Percentiles rank a stretch among this genome's conserved stretches.
These are phyloP conservation scores for Pleoardoris graminearum DNA, from an alignment of 2,329 filamentous ascomycete species.

Conservation along the genomic window DNA sequence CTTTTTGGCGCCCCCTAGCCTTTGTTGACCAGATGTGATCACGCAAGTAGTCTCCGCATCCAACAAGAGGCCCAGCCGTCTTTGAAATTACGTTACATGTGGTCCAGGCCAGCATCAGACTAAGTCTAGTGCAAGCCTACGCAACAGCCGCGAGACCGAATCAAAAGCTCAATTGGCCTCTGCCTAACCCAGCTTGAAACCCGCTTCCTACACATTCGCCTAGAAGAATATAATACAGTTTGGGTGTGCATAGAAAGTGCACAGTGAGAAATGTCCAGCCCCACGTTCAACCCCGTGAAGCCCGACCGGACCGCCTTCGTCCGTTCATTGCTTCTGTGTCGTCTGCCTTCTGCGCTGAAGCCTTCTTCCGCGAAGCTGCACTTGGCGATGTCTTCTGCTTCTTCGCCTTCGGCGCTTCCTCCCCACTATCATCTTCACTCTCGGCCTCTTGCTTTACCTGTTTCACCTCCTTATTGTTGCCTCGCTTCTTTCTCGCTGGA, in stretches of 20 bases:
- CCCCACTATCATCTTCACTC: constrained; percentile 23
- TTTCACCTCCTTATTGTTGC: constrained; percentile 25
- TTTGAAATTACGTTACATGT: too few relatives aligned
- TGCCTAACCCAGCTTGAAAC: too few relatives aligned
- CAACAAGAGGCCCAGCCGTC: too few relatives aligned
- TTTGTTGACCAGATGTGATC: too few relatives aligned
- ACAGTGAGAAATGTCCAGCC: neutral
- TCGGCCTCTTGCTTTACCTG: constrained; percentile 19
- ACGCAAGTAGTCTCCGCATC: too few relatives aligned
- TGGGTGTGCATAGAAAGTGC: neutral
- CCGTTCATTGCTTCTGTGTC: constrained; percentile 13
- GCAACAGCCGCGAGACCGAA: too few relatives aligned
- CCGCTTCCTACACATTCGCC: too few relatives aligned
- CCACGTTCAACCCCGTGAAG: constrained; percentile 18
- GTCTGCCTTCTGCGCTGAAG: constrained; percentile 10
- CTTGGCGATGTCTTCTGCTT: constrained; percentile 28
- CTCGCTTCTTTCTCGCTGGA: constrained; percentile 23
- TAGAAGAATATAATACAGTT: neutral
- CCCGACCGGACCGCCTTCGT: constrained; percentile 30
- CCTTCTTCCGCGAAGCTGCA: constrained; percentile 17
- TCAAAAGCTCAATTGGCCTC: too few relatives aligned
- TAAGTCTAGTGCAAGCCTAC: too few relatives aligned
- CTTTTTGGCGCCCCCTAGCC: too few relatives aligned
- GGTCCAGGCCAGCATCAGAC: too few relatives aligned
- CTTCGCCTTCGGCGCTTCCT: constrained; percentile 24